These are phyloP conservation scores for Blastocystis sp. DNA, from an alignment of 352 stramenopile species.

Conservation along the genomic window DNA sequence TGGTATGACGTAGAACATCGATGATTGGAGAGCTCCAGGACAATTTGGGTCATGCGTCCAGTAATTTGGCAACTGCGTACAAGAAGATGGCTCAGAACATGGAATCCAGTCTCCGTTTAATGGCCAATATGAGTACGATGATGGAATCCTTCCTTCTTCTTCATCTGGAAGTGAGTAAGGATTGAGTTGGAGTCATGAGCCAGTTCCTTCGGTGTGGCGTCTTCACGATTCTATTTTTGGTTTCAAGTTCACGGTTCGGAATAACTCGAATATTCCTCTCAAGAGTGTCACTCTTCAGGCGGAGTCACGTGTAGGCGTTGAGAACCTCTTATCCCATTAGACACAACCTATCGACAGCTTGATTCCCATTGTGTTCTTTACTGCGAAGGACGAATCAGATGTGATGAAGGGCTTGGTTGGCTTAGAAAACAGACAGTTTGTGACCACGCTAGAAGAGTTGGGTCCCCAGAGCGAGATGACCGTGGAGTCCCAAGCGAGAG, in stretches of 20 bases:
- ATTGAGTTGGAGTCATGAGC: neutral
- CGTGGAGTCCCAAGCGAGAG: too few species aligned
- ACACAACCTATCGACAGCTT: too few species aligned
- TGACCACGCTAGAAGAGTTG: too few species aligned
- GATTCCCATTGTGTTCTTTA: too few species aligned
- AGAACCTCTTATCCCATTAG: too few species aligned
- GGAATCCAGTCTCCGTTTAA: neutral
- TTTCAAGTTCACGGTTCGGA: neutral
- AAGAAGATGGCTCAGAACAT: constrained; percentile 16
- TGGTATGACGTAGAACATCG: neutral
- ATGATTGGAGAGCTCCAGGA: neutral
- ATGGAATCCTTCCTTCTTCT: constrained; percentile 30
- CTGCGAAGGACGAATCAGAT: too few species aligned
- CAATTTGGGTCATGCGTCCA: neutral
- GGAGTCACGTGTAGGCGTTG: neutral
- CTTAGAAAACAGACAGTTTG: too few species aligned
- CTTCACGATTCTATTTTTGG: neutral
- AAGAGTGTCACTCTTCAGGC: neutral
- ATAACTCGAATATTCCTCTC: neutral
- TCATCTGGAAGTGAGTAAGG: neutral
- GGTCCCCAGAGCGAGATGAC: too few species aligned
- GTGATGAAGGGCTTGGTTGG: too few species aligned
- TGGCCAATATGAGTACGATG: constrained; percentile 41
- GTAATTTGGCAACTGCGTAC: neutral
- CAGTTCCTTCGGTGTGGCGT: neutral